phyloP scores from a whole-genome alignment of 495 filamentous ascomycete genomes.

The Aspergillus panamensis region DNA sequence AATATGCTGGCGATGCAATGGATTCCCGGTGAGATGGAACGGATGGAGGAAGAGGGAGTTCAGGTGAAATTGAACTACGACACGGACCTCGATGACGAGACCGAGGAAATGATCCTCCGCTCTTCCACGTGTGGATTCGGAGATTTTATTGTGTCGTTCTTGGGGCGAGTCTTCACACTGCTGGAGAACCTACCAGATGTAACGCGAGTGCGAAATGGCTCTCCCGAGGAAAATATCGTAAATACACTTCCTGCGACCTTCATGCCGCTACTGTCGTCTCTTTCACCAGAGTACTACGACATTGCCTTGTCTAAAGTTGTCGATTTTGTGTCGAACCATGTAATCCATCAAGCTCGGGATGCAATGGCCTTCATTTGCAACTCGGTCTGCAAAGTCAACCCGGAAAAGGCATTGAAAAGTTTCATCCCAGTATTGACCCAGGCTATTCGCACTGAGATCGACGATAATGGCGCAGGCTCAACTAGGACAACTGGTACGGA shows the following conservation, averaged over 20 bases:
- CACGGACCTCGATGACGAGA: slow-evolving; percentile 73
- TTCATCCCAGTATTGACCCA: slow-evolving; percentile 85
- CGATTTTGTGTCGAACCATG: slow-evolving; percentile 89
- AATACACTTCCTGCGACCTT: slow-evolving; percentile 93
- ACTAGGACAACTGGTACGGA: slow-evolving; percentile 91
- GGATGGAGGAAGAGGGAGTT: slow-evolving; percentile 85
- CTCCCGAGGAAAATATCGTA: slow-evolving; percentile 94
- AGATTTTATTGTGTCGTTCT: slow-evolving; percentile 83
- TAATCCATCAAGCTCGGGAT: slow-evolving; percentile 94
- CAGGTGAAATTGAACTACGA: slow-evolving; percentile 82
- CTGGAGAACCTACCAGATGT: slow-evolving; percentile 93
- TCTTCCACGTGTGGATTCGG: slow-evolving; percentile 93
- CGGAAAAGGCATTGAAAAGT: slow-evolving; percentile 83
- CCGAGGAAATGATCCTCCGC: slow-evolving; percentile 86
- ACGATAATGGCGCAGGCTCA: slow-evolving; percentile 94
- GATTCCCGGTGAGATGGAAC: slow-evolving; percentile 88
- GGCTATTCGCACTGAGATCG: slow-evolving; percentile 93
- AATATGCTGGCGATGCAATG: slow-evolving; percentile 84
- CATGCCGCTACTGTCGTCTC: slow-evolving; percentile 80
- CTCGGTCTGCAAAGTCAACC: slow-evolving; percentile 88
- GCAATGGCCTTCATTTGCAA: slow-evolving; percentile 99
- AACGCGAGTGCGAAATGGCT: slow-evolving; percentile 77
- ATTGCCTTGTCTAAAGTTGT: slow-evolving; percentile 87
- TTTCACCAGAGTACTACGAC: slow-evolving; percentile 94
- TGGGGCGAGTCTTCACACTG: slow-evolving; percentile 92